Evolutionary conservation across 768 basidiomycete genomes (phyloP), one percentile per base, ranked within the genome.

Genomic region (Leccinum boreale): DNA sequence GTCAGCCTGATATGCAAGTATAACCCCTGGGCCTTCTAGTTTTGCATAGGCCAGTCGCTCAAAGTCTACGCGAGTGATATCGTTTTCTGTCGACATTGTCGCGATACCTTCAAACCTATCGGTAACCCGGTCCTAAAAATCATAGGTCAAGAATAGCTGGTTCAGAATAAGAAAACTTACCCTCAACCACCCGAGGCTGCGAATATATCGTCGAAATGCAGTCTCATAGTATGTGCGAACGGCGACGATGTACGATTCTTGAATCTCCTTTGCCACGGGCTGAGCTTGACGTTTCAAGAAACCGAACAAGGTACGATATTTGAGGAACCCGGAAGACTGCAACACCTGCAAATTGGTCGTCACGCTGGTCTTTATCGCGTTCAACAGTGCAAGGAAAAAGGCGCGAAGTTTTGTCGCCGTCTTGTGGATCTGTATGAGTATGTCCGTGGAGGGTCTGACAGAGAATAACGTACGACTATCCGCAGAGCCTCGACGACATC

Each of bases 201-300:
- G 80, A 23, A 86, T 81, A 70, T 98, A 99, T 45, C 97, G 78
- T 60, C 97, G 78, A 70, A 98, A 95, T 1, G 89, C 92, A 21
- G 97, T 98, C 74, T 99, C 97, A 58, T 94, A 98, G 70, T 97
- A 99, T 21, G 91, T 82, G 42, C 94, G 85, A 14, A 91, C 89
- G 26, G 90, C 84, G 33, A 82, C 82, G 28, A 89, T 76, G 70
- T 99, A 99, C 3, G 91, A 87, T 52, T 92, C 79, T 69, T 94
- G 93, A 23, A 99, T 76, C 71, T 98, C 95, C 48, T 81, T 81
- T 3, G 97, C 94, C 29, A 94, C 89, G 33, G 79, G 79, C 9
- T 87, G 80, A 5, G 90, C 90, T 60, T 94, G 90, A 3, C 92
- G 85, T 61, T 88, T 85, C 36, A 99, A 78, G 69, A 98, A 99